Percentiles rank a stretch among this genome's conserved stretches.
Conservation (phyloP, 2,329 filamentous ascomycete genomes). For the Knufia petricola region DNA sequence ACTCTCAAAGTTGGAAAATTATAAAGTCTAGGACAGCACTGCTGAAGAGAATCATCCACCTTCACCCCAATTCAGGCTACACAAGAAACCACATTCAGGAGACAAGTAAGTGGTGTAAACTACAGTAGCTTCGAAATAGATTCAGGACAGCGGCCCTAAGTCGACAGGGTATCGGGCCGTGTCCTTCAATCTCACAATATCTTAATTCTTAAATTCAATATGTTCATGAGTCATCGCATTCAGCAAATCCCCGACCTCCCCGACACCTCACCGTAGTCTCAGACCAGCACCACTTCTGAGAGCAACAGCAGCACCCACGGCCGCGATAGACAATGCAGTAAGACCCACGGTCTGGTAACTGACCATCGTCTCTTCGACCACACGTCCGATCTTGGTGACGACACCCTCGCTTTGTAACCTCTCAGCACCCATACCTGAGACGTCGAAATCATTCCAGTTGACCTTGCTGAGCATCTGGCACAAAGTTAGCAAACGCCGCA, state of each 20-base stretch:
- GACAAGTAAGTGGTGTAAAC: too few species aligned
- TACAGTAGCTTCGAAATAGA: too few species aligned
- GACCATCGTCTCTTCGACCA: constrained; percentile 30
- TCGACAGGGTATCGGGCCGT: neutral
- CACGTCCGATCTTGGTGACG: constrained; percentile 24
- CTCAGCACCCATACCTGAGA: constrained; percentile 20
- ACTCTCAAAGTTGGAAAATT: too few species aligned
- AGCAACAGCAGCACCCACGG: constrained; percentile 27
- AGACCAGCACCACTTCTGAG: constrained; percentile 14
- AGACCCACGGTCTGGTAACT: constrained; percentile 44
- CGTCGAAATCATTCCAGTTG: constrained; percentile 24
- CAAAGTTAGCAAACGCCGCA: constrained; percentile 6
- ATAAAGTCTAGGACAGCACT: too few species aligned
- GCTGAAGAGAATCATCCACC: too few species aligned
- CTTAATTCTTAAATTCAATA: neutral
- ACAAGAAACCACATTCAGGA: neutral
- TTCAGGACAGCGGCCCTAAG: neutral
- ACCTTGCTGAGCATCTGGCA: constrained; percentile 23
- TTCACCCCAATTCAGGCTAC: neutral
- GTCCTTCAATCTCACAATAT: neutral
- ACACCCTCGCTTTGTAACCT: constrained; percentile 10
- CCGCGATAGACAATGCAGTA: constrained; percentile 66
- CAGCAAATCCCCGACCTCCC: neutral
- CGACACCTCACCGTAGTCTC: constrained; percentile 12
- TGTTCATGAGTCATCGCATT: neutral